phyloP scores from a whole-genome alignment of 805 yeast genomes.

The Ogataea minuta region DNA sequence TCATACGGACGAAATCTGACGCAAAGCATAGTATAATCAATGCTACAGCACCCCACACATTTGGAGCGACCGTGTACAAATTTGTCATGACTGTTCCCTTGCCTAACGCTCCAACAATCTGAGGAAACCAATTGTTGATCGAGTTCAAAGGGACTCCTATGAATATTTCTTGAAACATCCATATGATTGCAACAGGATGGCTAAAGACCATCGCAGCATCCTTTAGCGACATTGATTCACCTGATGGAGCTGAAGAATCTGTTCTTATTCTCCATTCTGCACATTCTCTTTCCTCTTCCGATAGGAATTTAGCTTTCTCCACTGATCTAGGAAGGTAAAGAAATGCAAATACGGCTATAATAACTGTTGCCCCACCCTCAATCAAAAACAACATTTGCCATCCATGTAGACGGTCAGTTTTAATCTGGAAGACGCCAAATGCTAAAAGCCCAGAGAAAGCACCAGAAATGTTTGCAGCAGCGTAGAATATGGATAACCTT shows the following conservation, averaged over 20 bases:
- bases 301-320: constrained; percentile 36
- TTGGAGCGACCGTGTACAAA: constrained; percentile 47
- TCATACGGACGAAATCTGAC: constrained; percentile 40
- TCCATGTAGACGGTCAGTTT: constrained; percentile 37
- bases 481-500: constrained; percentile 37
- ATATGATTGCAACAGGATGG: constrained; percentile 43
- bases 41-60: constrained; percentile 45
- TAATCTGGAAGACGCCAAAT: constrained; percentile 39
- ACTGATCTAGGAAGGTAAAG: constrained; percentile 39
- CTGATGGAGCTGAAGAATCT: constrained; percentile 44
- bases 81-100: constrained; percentile 41
- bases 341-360: constrained; percentile 34
- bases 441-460: constrained; percentile 40
- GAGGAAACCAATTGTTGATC: constrained; percentile 49
- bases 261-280: constrained; percentile 40
- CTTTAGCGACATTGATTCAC: constrained; percentile 35
- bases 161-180: constrained; percentile 43
- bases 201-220: constrained; percentile 45
- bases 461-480: constrained; percentile 34
- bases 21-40: constrained; percentile 38
- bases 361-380: constrained; percentile 43
- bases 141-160: constrained; percentile 50
- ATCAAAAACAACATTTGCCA: constrained; percentile 49
- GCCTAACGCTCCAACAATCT: constrained; percentile 38
- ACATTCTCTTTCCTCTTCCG: constrained; percentile 39